Evolutionary conservation across 257 asterid species (phyloP), one percentile per base, ranked within the genome.

Genomic region (Solanum sitiens): DNA sequence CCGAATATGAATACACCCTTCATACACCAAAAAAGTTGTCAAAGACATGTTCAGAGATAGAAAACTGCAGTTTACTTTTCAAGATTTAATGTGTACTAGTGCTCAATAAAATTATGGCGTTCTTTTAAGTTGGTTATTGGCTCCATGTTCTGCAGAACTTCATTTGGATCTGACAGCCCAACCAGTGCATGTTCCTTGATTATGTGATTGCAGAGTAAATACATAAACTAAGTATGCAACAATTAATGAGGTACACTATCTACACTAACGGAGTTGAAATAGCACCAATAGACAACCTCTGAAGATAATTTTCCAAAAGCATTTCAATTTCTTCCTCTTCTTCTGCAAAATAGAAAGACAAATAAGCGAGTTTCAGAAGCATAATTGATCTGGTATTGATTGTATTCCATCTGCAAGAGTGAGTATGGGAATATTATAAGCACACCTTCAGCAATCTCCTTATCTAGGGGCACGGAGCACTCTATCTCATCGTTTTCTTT

Each of bases 291-390:
- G 85, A 87, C 87, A 85, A 97, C 99, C 99, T 94, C 87, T 97
- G 99, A 90, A 97, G 98, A 92, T 93, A 97, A 89, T 97, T 97
- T 90, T 97, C 99, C 92, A 97, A 83, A 80, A 97, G 98, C 99
- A 97, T 97, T 92, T 97, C 99, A 87, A 97, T 97, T 92, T 97
- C 99, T 91, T 97, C 99, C 91, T 97, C 99, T 89, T 97, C 98
- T 88, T 97, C 99, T 97, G 98, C 86, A 89, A 88, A 88, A 89
- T 67, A 88, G 70, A 88, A 86, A 87, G 68, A 59, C 47, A 83
- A 42, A 76, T 53, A 42, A 82, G 88, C 45, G 83, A 90, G 89
- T 47, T 84, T 45, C 89, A 75, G 73, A 85, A 72, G 37, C 59
- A 68, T 61, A 47, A 35, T 65, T 86, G 67, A 86, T 25, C 56